phyloP scores from a whole-genome alignment of 2,329 filamentous ascomycete genomes.

The Orbilia ellipsospora region DNA sequence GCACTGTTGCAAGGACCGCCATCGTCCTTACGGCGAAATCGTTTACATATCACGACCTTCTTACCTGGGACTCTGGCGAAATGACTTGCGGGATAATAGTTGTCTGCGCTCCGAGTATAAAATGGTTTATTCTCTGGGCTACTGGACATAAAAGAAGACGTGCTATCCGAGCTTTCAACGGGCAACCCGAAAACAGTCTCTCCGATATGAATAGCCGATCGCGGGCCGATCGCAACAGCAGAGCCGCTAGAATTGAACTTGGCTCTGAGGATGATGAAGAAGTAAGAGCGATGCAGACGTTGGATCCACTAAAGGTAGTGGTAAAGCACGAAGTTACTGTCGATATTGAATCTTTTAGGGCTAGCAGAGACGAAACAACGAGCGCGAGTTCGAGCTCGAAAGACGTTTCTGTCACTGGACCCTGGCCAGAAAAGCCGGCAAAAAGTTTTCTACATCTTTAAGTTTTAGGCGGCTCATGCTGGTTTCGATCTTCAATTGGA shows the following conservation, averaged over 20 bases:
- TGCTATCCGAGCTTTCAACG: slow-evolving; percentile 51
- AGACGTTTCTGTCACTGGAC: slow-evolving; percentile 31
- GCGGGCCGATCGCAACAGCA: slow-evolving; percentile 24
- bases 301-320: slow-evolving; percentile 35
- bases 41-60: slow-evolving; percentile 49
- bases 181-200: slow-evolving; percentile 33
- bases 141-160: slow-evolving; percentile 41
- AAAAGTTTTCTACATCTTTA: slow-evolving; percentile 48
- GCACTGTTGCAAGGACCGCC: slow-evolving; percentile 45
- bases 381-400: slow-evolving; percentile 50
- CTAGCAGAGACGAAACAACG: slow-evolving; percentile 31
- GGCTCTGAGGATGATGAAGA: slow-evolving; percentile 48
- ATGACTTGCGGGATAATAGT: slow-evolving; percentile 50
- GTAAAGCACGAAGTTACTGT: slow-evolving; percentile 50
- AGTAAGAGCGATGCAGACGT: slow-evolving; percentile 30
- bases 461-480: not conserved
- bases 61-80: slow-evolving; percentile 53
- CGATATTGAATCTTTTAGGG: slow-evolving; percentile 46
- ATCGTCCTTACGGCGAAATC: slow-evolving; percentile 48
- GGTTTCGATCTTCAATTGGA: no score
- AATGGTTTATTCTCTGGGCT: slow-evolving; percentile 52
- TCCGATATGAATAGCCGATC: slow-evolving; percentile 38
- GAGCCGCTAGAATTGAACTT: slow-evolving; percentile 5
- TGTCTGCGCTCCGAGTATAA: slow-evolving; percentile 51
- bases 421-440: slow-evolving; percentile 46